Evolutionary conservation across 768 basidiomycete species (phyloP).

Genomic region (Russula sp.): DNA sequence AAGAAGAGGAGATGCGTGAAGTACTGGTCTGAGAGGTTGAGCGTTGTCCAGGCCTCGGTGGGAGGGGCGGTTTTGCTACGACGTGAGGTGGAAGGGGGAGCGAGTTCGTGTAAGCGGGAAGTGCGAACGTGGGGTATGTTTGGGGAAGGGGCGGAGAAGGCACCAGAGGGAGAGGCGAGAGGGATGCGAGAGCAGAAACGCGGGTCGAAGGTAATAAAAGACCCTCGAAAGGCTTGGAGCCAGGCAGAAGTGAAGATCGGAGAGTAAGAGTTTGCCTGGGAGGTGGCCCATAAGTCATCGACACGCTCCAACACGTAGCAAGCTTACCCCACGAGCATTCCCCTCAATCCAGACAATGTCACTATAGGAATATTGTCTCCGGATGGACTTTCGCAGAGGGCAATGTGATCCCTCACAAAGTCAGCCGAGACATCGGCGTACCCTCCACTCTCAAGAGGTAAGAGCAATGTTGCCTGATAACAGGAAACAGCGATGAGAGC

Average conservation of each 20-base stretch:
- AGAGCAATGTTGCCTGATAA: slow-evolving; percentile 66
- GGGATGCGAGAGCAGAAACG: slow-evolving; percentile 34
- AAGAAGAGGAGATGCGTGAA: slow-evolving; percentile 26
- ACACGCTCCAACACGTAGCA: not conserved
- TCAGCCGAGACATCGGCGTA: slow-evolving; percentile 60
- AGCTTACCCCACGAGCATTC: slow-evolving; percentile 55
- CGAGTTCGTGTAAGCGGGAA: slow-evolving; percentile 37
- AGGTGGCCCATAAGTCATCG: slow-evolving; percentile 9
- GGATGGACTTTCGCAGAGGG: slow-evolving; percentile 52
- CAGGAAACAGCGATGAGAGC: not conserved
- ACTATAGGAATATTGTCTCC: slow-evolving; percentile 48
- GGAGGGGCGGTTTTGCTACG: slow-evolving; percentile 27
- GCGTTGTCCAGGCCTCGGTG: slow-evolving; percentile 28
- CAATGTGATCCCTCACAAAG: slow-evolving; percentile 79
- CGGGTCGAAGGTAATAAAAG: slow-evolving; percentile 35
- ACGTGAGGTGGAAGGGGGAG: slow-evolving; percentile 33
- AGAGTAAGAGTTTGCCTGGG: slow-evolving; percentile 37
- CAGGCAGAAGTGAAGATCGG: slow-evolving; percentile 38
- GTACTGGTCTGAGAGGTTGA: slow-evolving; percentile 21
- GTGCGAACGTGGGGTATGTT: slow-evolving; percentile 43
- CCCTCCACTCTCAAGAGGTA: slow-evolving; percentile 59
- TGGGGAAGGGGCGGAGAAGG: slow-evolving; percentile 31
- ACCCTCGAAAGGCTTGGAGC: slow-evolving; percentile 39
- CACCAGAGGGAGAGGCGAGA: slow-evolving; percentile 49
- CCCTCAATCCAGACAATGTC: slow-evolving; percentile 81